phyloP scores from a whole-genome alignment of 1,139 yeast species.

The Wickerhamomyces sp. region DNA sequence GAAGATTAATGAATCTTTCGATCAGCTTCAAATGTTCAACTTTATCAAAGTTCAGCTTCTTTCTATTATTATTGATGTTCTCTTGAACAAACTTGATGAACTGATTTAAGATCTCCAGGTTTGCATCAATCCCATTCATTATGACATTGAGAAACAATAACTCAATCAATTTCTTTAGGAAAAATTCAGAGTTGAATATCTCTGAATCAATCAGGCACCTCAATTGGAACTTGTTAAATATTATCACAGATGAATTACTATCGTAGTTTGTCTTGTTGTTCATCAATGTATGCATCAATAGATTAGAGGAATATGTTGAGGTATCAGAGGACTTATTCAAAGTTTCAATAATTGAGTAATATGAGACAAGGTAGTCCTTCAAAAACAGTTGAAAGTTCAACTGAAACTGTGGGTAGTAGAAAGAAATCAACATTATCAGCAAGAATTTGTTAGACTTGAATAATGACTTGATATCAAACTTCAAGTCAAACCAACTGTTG shows the following conservation, averaged over 20 bases:
- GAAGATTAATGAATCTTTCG: conserved; percentile 4
- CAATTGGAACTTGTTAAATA: conserved; percentile 18
- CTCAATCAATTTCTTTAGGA: conserved; percentile 16
- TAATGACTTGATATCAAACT: conserved; percentile 11
- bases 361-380: conserved; percentile 19
- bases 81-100: conserved; percentile 17
- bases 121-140: conserved; percentile 13
- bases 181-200: conserved; percentile 21
- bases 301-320: conserved; percentile 19
- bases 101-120: conserved; percentile 8
- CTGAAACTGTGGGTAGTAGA: conserved; percentile 13
- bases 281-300: conserved; percentile 8
- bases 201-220: conserved; percentile 17
- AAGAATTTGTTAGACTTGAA: conserved; percentile 16
- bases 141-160: conserved; percentile 18
- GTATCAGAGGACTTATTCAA: conserved; percentile 16
- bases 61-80: conserved; percentile 21
- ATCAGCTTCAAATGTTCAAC: conserved; percentile 17
- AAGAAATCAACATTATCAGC: conserved; percentile 13
- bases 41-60: conserved; percentile 21
- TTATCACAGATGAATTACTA: neutral
- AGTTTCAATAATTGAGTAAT: conserved; percentile 19
- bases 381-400: conserved; percentile 11
- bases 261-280: neutral
- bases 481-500: conserved; percentile 13